Base-by-base conservation (phyloP, 2,329 filamentous ascomycete genomes). In the Bimuria novae-zelandiae region DNA sequence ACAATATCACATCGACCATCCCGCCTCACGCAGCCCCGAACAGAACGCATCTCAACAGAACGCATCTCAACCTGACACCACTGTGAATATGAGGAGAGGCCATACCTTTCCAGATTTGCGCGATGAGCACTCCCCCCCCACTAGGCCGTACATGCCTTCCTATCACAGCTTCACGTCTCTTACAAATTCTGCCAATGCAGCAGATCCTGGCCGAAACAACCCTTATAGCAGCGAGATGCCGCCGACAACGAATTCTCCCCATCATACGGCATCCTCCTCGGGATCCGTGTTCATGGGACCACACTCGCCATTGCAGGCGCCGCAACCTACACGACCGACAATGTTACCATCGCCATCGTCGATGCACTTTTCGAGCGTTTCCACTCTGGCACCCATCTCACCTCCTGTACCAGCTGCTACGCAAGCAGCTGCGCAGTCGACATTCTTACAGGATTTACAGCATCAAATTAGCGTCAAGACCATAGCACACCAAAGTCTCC, bases 391-490 rank as follows among this genome's bases (percentile, higher is more conserved):
- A 4, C 57, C 67, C 7, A 65, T 68, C 25, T 68, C 65, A 19
- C 60, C 69, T 16, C 62, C 68, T 33, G 51, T 57, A 6, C 54
- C 61, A 11, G 48, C 63, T 11, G 36, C 62, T 16, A n/a, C 44
- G 21, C 65, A 65, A 14, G 47, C 49, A 3, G 62, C 74, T 7
- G 73, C 72, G 16, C 74, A 76, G 32, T 58, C 64, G 16, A 68
- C 69, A 14, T 76, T 79, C 50, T 66, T 80, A 17, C 75, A 79
- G 44, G 77, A 80, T 44, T 72, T 84, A 7, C 82, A 83, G 58
- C 80, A 82, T 60, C 79, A 83, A 62, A 74, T 83, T 32, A 81
- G 77, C 14, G 70, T 82, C 51, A 82, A 83, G 57, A 79, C 81
- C 4, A 69, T 82, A 16, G 77, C 78, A 11, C 73, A 82, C 19